phyloP scores from a whole-genome alignment of 495 filamentous ascomycete genomes.

The Neurospora sp. region DNA sequence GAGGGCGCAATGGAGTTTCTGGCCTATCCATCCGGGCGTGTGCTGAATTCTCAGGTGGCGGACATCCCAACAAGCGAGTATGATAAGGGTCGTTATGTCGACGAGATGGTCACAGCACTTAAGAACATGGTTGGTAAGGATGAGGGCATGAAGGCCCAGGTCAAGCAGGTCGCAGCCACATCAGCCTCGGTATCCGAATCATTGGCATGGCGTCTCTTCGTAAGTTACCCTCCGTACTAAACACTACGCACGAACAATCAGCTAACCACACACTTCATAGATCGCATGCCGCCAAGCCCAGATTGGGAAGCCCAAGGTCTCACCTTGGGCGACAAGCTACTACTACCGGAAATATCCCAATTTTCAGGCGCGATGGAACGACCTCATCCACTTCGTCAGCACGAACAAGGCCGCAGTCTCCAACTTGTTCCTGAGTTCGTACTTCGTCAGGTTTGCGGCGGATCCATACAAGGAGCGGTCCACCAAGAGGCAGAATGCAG shows the following conservation, averaged over 20 bases:
- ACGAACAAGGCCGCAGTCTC: not conserved
- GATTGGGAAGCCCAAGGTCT: not conserved
- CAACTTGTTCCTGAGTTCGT: not conserved
- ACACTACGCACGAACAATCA: rapidly evolving
- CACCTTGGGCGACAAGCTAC: not conserved
- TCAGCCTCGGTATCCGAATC: rapidly evolving
- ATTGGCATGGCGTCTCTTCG: not conserved
- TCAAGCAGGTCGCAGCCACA: not conserved
- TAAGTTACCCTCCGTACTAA: not conserved
- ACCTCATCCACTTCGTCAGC: not conserved
- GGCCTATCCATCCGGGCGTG: not conserved
- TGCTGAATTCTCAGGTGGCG: rapidly evolving
- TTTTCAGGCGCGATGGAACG: not conserved
- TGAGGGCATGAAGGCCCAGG: not conserved
- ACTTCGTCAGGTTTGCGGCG: not conserved
- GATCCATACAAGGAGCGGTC: not conserved
- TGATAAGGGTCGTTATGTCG: rapidly evolving
- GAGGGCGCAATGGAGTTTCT: not conserved
- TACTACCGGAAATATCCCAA: not conserved
- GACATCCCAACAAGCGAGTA: not conserved
- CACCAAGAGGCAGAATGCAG: not conserved
- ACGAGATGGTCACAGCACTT: not conserved
- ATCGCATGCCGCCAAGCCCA: not conserved
- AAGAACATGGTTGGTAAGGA: not conserved
- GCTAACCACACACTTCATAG: not conserved